Evolutionary conservation across 208 protist genomes (phyloP).

Genomic region (Wallacemonas rigidus): DNA sequence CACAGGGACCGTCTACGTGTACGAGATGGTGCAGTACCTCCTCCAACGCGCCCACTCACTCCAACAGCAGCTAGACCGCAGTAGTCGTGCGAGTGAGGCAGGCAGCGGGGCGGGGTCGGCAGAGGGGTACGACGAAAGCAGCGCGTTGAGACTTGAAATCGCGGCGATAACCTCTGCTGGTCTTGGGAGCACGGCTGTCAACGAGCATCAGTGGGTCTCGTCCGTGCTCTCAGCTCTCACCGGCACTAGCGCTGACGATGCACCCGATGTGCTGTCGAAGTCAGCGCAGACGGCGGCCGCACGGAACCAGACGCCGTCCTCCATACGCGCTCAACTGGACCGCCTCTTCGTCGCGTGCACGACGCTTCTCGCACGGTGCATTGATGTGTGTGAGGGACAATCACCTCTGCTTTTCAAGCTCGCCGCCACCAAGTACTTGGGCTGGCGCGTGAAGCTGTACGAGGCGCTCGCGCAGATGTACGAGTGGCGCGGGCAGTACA

Average conservation of each 20-base stretch:
- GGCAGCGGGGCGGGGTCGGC: not conserved
- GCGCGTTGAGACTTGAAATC: not conserved
- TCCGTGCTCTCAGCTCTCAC: constrained; percentile 9
- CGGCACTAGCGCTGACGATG: not conserved
- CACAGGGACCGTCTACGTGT: constrained; percentile 57
- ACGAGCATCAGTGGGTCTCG: not conserved
- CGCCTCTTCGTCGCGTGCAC: constrained; percentile 4
- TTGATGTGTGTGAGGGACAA: constrained; percentile 38
- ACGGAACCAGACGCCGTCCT: not conserved
- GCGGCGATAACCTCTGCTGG: constrained; percentile 1
- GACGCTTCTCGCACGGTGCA: constrained; percentile 11
- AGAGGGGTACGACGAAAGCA: too few relatives aligned
- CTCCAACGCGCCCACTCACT: constrained; percentile 24
- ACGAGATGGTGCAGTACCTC: constrained; percentile 66
- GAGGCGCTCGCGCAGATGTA: constrained; percentile 55
- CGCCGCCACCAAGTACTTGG: constrained; percentile 69
- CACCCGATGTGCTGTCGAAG: too few relatives aligned
- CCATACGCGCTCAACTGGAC: not conserved
- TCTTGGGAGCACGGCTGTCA: not conserved
- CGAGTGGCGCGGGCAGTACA: constrained; percentile 38
- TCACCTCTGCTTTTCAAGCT: constrained; percentile 40
- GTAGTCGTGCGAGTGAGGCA: not conserved
- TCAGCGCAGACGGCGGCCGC: not conserved
- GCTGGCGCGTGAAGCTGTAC: constrained; percentile 75
- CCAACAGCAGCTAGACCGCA: constrained; percentile 9